These are phyloP conservation scores for Triticum turgidum DNA, from an alignment of 176 grass and related monocot genomes.

Conservation along the genomic window DNA sequence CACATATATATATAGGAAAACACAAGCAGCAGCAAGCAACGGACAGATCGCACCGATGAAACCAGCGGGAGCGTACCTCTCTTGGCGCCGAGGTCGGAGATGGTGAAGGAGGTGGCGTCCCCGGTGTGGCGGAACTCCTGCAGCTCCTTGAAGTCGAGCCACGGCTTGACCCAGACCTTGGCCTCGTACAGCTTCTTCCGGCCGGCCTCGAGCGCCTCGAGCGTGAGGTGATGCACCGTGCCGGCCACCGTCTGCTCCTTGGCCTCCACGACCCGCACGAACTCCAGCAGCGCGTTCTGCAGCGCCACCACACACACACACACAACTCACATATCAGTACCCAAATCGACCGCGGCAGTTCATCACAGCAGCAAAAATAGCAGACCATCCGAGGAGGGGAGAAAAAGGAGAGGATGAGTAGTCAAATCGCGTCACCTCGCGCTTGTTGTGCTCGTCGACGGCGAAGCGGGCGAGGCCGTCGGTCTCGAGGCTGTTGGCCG, in stretches of 20 bases:
- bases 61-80: conserved; percentile 34
- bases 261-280: conserved; percentile 80
- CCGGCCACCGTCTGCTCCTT: conserved; percentile 91
- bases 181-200: conserved; percentile 90
- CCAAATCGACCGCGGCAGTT: neutral
- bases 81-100: conserved; percentile 57
- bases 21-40: neutral
- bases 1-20: neutral
- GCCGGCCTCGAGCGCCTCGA: conserved; percentile 75
- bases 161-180: conserved; percentile 95
- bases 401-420: neutral
- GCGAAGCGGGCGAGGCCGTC: conserved; percentile 79
- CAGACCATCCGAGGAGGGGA: neutral
- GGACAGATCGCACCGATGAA: neutral
- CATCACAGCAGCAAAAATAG: neutral
- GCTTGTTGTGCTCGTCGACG: conserved; percentile 91
- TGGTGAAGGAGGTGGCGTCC: conserved; percentile 43
- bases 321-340: neutral
- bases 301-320: neutral
- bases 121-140: conserved; percentile 64
- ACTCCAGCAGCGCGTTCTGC: conserved; percentile 84
- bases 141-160: conserved; percentile 89
- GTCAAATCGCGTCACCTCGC: conserved; percentile 38
- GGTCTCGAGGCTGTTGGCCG: conserved; percentile 68
- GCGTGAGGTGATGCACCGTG: conserved; percentile 77